A percentile compares a stretch with the other conserved stretches of the same genome.
These are phyloP conservation scores for Leccinum broughii DNA, from an alignment of 768 basidiomycete species.

Conservation along the genomic window DNA sequence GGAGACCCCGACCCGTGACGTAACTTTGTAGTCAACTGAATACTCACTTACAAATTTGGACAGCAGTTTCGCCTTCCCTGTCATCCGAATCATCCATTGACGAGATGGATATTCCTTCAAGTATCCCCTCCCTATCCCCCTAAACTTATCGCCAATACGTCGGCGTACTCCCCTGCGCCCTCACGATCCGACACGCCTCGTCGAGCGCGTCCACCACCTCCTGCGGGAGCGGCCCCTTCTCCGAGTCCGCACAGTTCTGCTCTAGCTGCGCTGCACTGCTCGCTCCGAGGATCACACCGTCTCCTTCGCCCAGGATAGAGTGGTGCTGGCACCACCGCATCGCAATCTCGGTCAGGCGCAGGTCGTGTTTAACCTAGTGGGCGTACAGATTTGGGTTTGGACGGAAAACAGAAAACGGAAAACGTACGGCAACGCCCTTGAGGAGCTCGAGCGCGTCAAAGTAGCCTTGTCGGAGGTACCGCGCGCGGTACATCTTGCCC, in stretches of 20 bases:
- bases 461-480: slow-evolving; percentile 45
- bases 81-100: background rate
- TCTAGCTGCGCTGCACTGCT: slow-evolving; percentile 45
- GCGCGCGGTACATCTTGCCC: slow-evolving; percentile 47
- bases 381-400: background rate
- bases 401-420: background rate
- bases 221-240: slow-evolving; percentile 55
- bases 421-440: slow-evolving; percentile 41
- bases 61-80: background rate
- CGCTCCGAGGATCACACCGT: slow-evolving; percentile 52
- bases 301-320: slow-evolving; percentile 41
- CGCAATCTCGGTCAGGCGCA: slow-evolving; percentile 55
- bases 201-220: slow-evolving; percentile 52
- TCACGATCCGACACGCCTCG: slow-evolving; percentile 46
- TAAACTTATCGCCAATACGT: slow-evolving; percentile 36
- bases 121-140: background rate
- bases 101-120: no score
- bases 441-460: slow-evolving; percentile 44
- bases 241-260: slow-evolving; percentile 45
- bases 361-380: slow-evolving; percentile 36
- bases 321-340: slow-evolving; percentile 66
- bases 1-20: no score
- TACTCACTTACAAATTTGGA: background rate
- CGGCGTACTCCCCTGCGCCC: slow-evolving; percentile 34
- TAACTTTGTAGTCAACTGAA: background rate